A percentile compares a stretch with the other conserved stretches of the same genome.
phyloP scores from a whole-genome alignment of 1,284 basidiomycete genomes.

The Sporisorium graminicola region DNA sequence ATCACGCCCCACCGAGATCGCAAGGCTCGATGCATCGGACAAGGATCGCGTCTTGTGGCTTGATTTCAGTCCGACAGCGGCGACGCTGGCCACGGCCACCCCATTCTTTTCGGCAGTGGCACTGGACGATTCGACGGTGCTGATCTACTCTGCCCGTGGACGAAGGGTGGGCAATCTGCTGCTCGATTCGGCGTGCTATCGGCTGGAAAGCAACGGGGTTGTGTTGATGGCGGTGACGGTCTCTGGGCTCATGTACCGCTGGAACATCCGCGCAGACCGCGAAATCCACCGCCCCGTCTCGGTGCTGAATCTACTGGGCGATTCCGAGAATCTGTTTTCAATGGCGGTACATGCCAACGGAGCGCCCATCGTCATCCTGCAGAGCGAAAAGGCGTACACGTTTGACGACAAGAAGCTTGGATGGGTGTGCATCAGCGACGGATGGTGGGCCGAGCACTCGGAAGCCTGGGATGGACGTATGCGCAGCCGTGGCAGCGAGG shows the following conservation, averaged over 20 bases:
- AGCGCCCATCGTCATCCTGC: constrained; percentile 71
- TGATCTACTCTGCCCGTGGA: constrained; percentile 61
- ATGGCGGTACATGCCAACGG: constrained; percentile 62
- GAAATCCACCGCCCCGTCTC: constrained; percentile 54
- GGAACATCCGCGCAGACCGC: constrained; percentile 53
- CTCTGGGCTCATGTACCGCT: constrained; percentile 56
- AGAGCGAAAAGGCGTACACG: constrained; percentile 58
- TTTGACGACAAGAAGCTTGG: constrained; percentile 57
- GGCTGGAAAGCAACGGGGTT: constrained; percentile 50
- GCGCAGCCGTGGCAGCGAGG: constrained; percentile 51
- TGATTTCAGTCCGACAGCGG: constrained; percentile 83
- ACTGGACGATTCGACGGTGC: constrained; percentile 53
- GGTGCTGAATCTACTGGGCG: constrained; percentile 51
- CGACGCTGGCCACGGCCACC: constrained; percentile 78
- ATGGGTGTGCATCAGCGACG: constrained; percentile 59
- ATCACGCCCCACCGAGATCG: constrained; percentile 76
- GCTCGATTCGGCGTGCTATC: constrained; percentile 52
- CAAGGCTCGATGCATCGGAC: constrained; percentile 73
- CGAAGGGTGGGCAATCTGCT: constrained; percentile 50
- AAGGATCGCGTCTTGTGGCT: constrained; percentile 80
- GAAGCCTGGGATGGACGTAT: constrained; percentile 60
- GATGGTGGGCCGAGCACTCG: constrained; percentile 60
- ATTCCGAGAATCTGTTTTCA: constrained; percentile 49
- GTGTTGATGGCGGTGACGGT: constrained; percentile 58
- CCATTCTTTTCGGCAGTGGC: constrained; percentile 77